Base-by-base conservation (phyloP, 495 filamentous ascomycete species). In the Podospora didyma region DNA sequence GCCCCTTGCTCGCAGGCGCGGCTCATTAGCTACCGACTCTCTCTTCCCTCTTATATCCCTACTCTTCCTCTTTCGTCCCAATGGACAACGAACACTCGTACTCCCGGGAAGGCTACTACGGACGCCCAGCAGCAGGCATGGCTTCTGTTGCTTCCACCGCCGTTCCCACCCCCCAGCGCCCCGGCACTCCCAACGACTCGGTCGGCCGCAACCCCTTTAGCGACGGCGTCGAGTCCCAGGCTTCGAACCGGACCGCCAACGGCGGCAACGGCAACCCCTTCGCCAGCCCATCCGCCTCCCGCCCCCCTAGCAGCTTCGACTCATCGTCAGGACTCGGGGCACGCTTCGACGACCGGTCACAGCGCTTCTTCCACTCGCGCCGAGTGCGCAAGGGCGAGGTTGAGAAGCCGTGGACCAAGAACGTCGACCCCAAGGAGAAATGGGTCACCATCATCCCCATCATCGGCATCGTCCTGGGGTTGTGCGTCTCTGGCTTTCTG, bases 401-500 rank as follows among this genome's bases (percentile, higher is more conserved):
- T 16, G 81, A 89, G 59, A 82, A 85, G 66, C 86, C 88, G 19
- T 92, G 89, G 88, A 64, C 82, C 31, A 68, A 75, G 19, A 81
- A 83, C 59, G 82, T 77, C 51, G 88, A 92, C 64, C 86, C 88
- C 3, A 85, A 80, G 66, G 86, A 92, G 78, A 92, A 90, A 75
- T 92, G 89, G 89, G 85, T 89, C 4, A 90, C 85, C 20, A 89
- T 92, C 54, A 80, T 92, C 28, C 88, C 88, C 3, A 62, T 90
- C 45, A 66, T 89, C 22, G 88, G 89, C 20, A 75, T 92, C 46
- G 19, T 80, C 16, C 47, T 89, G 10, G 89, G 89, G 21, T 60
- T 92, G 45, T 82, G 60, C 3, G 76, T 91, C 45, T 80, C 85
- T 3, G 89, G 76, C 0, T 78, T 89, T 58, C 63, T 92, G 45